phyloP scores from a whole-genome alignment of 345 rosid genomes.

The Durio zibethinus region DNA sequence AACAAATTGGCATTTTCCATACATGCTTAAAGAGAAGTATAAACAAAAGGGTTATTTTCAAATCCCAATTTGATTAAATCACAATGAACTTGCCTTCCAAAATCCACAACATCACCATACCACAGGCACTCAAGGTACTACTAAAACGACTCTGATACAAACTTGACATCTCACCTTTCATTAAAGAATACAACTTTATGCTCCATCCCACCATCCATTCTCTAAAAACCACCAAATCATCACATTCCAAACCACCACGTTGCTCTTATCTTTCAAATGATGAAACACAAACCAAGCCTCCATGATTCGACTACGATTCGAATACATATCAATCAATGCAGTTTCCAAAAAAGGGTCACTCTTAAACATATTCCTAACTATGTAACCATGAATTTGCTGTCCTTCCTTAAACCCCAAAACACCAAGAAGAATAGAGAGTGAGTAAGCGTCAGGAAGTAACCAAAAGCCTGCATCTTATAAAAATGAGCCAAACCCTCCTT shows the following conservation, averaged over 20 bases:
- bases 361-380: conserved; percentile 36
- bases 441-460: conserved; percentile 62
- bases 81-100: conserved; percentile 63
- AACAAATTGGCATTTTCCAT: conserved; percentile 56
- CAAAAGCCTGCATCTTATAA: conserved; percentile 47
- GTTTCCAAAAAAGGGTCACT: conserved; percentile 58
- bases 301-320: conserved; percentile 33
- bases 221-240: conserved; percentile 60
- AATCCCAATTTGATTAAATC: conserved; percentile 68
- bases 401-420: conserved; percentile 36
- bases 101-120: conserved; percentile 36
- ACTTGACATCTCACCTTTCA: conserved; percentile 44
- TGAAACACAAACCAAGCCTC: conserved; percentile 51
- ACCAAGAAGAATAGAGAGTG: conserved; percentile 54
- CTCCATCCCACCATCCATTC: conserved; percentile 50
- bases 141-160: conserved; percentile 54
- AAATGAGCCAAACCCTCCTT: conserved; percentile 48
- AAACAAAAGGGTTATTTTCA: conserved; percentile 45
- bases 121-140: conserved; percentile 52
- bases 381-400: conserved; percentile 62
- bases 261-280: conserved; percentile 44
- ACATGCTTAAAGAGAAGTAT: conserved; percentile 69
- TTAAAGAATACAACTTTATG: conserved; percentile 51
- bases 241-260: conserved; percentile 76
- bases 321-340: conserved; percentile 59